phyloP scores from a whole-genome alignment of 1,139 yeast genomes.

The Kazachstania sp. region DNA sequence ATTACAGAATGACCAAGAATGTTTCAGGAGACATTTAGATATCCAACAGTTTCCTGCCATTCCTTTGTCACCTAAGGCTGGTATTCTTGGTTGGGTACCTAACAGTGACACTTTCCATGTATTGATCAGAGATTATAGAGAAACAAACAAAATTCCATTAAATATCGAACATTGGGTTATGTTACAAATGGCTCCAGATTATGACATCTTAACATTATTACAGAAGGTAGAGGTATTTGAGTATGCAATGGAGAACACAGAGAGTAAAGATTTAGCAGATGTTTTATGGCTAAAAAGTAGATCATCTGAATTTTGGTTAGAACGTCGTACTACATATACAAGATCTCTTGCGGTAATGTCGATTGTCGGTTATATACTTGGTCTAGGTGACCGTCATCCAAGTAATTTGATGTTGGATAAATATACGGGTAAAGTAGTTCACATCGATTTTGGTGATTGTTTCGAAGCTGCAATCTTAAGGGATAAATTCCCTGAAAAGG shows the following conservation, averaged over 20 bases:
- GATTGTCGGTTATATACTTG: constrained; percentile 94
- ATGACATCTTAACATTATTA: constrained; percentile 75
- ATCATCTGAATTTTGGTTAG: constrained; percentile 96
- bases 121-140: constrained; percentile 84
- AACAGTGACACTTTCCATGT: constrained; percentile 96
- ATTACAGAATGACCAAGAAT: constrained; percentile 83
- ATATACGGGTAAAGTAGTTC: constrained; percentile 88
- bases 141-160: constrained; percentile 75
- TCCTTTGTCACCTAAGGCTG: constrained; percentile 96
- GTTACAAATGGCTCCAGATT: constrained; percentile 98
- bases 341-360: constrained; percentile 97
- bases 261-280: constrained; percentile 93
- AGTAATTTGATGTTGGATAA: constrained; percentile 93
- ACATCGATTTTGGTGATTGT: constrained; percentile 98
- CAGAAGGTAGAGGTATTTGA: constrained; percentile 96
- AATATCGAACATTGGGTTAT: constrained; percentile 92
- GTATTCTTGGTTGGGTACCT: constrained; percentile 94
- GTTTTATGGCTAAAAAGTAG: constrained; percentile 94
- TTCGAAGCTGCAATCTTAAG: constrained; percentile 95
- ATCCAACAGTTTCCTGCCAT: constrained; percentile 89
- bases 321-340: constrained; percentile 91
- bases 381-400: constrained; percentile 97
- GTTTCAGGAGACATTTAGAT: constrained; percentile 90
- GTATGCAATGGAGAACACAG: constrained; percentile 87
- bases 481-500: constrained; percentile 96